Percentiles rank a stretch among this genome's conserved stretches.
Evolutionary conservation across 495 filamentous ascomycete species (phyloP).

Genomic region (Mytilinidion resinicola): DNA sequence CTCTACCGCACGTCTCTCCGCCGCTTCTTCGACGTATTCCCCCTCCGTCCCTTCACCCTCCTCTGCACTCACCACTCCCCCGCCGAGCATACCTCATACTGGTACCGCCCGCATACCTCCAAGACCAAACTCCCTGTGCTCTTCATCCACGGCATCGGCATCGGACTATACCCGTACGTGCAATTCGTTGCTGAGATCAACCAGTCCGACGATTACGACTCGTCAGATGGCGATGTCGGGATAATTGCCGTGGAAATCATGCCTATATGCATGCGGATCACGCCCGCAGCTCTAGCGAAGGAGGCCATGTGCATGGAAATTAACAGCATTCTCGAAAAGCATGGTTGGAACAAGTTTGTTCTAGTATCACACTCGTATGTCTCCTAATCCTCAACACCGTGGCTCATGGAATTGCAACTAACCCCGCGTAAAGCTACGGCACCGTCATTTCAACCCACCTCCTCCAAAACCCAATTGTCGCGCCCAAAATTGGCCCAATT

Average conservation of each 20-base stretch:
- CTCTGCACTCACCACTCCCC: constrained; percentile 41
- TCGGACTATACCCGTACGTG: constrained; percentile 58
- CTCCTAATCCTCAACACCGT: constrained; percentile 1
- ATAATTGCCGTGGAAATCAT: constrained; percentile 61
- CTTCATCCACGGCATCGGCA: constrained; percentile 67
- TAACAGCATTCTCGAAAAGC: constrained; percentile 44
- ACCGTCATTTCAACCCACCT: constrained; percentile 57
- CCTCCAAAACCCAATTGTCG: constrained; percentile 41
- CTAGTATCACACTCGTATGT: constrained; percentile 50
- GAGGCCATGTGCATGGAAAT: constrained; percentile 48
- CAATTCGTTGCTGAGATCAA: constrained; percentile 50
- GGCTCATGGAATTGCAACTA: too few species aligned
- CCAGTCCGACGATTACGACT: constrained; percentile 5
- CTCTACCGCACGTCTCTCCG: constrained; percentile 36
- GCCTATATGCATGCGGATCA: constrained; percentile 57
- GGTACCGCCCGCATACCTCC: constrained; percentile 57
- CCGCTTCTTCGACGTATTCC: constrained; percentile 43
- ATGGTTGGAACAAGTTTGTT: constrained; percentile 48
- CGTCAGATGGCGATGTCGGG: constrained; percentile 43
- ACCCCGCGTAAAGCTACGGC: too few species aligned
- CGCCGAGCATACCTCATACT: constrained; percentile 51
- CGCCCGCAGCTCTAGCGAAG: constrained; percentile 41
- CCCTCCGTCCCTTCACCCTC: constrained; percentile 46
- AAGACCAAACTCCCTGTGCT: constrained; percentile 49
- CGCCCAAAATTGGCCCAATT: constrained; percentile 41